These are phyloP conservation scores for Hygrocybe punicea DNA, from an alignment of 768 basidiomycete genomes.

Conservation along the genomic window DNA sequence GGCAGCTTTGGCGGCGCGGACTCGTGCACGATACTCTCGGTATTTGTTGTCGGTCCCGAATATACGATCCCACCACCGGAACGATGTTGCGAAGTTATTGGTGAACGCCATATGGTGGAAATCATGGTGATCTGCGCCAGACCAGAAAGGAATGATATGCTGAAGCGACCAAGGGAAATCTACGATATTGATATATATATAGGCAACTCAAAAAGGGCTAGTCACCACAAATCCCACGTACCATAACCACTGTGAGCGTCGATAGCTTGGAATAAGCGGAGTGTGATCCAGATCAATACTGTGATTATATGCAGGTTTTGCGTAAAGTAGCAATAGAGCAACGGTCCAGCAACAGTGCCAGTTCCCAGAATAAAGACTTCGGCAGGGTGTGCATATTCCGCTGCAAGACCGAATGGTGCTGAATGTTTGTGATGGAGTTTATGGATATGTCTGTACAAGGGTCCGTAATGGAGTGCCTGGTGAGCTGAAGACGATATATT, in stretches of 20 bases:
- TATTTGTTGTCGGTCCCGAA: conserved; percentile 93
- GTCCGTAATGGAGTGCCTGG: conserved; percentile 80
- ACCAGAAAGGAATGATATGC: conserved; percentile 92
- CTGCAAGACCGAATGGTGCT: conserved; percentile 94
- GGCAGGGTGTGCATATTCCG: conserved; percentile 96
- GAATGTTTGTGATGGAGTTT: conserved; percentile 97
- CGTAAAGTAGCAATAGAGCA: conserved; percentile 79
- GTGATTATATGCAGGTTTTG: conserved; percentile 83
- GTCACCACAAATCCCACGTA: conserved; percentile 32
- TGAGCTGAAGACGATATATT: conserved; percentile 58
- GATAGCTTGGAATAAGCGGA: conserved; percentile 94
- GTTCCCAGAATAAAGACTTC: conserved; percentile 93
- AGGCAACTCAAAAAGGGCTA: neutral
- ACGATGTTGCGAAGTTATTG: conserved; percentile 91
- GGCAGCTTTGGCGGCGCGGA: conserved; percentile 57
- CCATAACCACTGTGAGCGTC: conserved; percentile 97
- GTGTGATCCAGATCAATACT: conserved; percentile 89
- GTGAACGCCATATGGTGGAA: conserved; percentile 98
- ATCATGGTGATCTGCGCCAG: conserved; percentile 95
- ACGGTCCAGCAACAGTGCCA: conserved; percentile 85
- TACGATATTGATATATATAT: conserved; percentile 18
- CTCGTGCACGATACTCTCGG: conserved; percentile 66
- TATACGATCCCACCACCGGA: conserved; percentile 89
- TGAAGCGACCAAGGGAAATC: conserved; percentile 98
- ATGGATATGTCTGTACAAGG: conserved; percentile 89